phyloP scores from a whole-genome alignment of 1,284 basidiomycete species.

The Tilletia caries region DNA sequence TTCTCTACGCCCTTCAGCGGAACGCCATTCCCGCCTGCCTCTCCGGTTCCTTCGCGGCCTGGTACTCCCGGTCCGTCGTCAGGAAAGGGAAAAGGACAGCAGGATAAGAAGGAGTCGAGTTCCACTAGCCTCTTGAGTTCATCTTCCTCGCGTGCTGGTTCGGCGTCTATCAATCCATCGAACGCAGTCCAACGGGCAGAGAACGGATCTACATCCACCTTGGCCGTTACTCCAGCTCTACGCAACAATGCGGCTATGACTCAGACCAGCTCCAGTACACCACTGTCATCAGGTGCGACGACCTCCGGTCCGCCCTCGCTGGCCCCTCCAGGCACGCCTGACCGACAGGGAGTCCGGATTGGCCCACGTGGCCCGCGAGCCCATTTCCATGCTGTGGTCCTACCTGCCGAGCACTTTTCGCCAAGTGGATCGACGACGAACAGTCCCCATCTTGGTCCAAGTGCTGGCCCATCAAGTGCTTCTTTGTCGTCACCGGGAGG shows the following conservation, averaged over 20 bases:
- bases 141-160: no score
- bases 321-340: neutral
- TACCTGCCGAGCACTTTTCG: slow-evolving; percentile 1
- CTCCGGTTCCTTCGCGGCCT: slow-evolving; percentile 4
- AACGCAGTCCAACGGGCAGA: no score
- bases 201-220: no score
- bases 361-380: neutral
- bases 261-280: no score
- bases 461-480: neutral
- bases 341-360: neutral
- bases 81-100: neutral
- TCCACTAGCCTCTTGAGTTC: no score
- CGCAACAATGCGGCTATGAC: no score
- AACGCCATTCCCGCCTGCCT: neutral
- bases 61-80: neutral
- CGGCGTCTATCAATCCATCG: no score
- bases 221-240: no score
- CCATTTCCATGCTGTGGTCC: neutral
- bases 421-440: neutral
- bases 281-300: neutral
- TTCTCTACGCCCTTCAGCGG: slow-evolving; percentile 6
- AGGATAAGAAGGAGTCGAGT: neutral
- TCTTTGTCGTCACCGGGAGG: neutral
- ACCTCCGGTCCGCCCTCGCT: slow-evolving; percentile 7
- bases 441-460: neutral